A percentile compares a stretch with the other conserved stretches of the same genome.
phyloP scores from a whole-genome alignment of 352 stramenopile species.

The Blastocystis sp. region DNA sequence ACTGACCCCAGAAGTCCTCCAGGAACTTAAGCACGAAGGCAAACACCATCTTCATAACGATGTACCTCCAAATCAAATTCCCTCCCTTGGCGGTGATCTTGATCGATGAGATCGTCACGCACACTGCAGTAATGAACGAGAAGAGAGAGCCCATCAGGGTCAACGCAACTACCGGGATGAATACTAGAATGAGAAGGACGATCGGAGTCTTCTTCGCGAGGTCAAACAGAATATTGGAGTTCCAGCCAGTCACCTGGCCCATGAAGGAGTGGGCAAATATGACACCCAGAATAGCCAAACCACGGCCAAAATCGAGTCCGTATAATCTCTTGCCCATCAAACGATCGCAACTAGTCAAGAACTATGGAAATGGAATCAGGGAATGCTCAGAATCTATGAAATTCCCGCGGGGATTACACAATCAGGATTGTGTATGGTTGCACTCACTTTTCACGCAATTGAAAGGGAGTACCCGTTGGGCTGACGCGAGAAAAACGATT shows the following conservation, averaged over 20 bases:
- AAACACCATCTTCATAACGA: neutral
- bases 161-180: too few species aligned
- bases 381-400: too few species aligned
- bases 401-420: too few species aligned
- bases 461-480: too few species aligned
- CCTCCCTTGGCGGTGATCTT: neutral
- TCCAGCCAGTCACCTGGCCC: neutral
- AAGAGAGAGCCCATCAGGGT: too few species aligned
- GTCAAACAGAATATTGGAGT: neutral
- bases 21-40: neutral
- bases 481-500: too few species aligned
- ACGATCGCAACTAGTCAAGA: too few species aligned
- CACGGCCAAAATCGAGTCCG: slow-evolving; percentile 5
- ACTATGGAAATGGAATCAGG: too few species aligned
- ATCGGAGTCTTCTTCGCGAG: neutral
- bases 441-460: too few species aligned
- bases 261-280: slow-evolving; percentile 16
- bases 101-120: neutral
- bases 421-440: too few species aligned
- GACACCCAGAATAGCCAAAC: slow-evolving; percentile 14
- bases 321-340: neutral
- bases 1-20: neutral
- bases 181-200: neutral
- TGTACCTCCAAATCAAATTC: neutral
- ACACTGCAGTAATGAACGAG: too few species aligned